A percentile compares a stretch with the other conserved stretches of the same genome.
Evolutionary conservation across 768 basidiomycete species (phyloP).

Genomic region (Leccinum rimulosum): DNA sequence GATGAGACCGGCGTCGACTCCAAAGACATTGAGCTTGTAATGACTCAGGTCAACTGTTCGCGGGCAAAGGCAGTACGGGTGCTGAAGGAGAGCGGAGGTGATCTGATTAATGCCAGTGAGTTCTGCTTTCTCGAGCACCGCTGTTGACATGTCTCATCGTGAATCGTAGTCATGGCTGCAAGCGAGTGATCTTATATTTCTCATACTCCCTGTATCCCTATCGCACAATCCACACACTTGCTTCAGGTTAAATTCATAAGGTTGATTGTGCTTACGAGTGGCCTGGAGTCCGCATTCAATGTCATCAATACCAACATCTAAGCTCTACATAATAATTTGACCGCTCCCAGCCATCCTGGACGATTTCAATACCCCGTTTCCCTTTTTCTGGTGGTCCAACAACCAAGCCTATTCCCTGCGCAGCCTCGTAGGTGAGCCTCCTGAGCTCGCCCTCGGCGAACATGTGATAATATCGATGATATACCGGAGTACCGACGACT

Average conservation of each 20-base stretch:
- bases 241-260: conserved; percentile 5
- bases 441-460: conserved; percentile 80
- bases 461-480: conserved; percentile 95
- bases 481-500: conserved; percentile 38
- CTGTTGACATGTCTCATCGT: conserved; percentile 11
- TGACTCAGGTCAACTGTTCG: conserved; percentile 84
- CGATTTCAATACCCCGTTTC: conserved; percentile 57
- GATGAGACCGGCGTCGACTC: conserved; percentile 89
- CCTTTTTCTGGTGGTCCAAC: conserved; percentile 39
- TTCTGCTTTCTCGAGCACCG: conserved; percentile 23
- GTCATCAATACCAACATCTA: conserved; percentile 51
- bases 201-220: conserved; percentile 33
- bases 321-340: conserved; percentile 88
- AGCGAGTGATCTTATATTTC: conserved; percentile 62
- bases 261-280: conserved; percentile 5
- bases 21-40: conserved; percentile 94
- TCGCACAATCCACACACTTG: conserved; percentile 24
- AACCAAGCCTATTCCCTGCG: conserved; percentile 49
- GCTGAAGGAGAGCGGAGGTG: conserved; percentile 88
- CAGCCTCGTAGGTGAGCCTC: conserved; percentile 61
- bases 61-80: conserved; percentile 90
- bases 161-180: conserved; percentile 78
- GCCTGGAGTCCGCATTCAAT: conserved; percentile 1
- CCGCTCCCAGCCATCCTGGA: conserved; percentile 80
- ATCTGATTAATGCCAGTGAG: conserved; percentile 96